These are phyloP conservation scores for Candida tallmaniae DNA, from an alignment of 805 yeast species.

Conservation along the genomic window DNA sequence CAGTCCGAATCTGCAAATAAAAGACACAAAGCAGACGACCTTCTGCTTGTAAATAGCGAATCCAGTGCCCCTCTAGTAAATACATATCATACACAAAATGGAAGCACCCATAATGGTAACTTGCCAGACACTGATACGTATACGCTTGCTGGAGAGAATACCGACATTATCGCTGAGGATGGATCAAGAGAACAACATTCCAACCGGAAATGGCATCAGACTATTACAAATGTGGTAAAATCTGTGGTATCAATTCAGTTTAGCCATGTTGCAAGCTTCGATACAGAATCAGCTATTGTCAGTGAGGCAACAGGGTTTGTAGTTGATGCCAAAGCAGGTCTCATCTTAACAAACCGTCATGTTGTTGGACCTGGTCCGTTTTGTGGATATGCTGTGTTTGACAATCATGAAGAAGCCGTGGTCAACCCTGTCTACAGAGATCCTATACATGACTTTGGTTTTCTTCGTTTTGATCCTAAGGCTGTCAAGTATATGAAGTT, in stretches of 20 bases:
- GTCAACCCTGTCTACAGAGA: conserved; percentile 85
- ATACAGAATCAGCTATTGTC: conserved; percentile 74
- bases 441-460: conserved; percentile 94
- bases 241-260: conserved; percentile 88
- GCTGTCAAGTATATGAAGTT: conserved; percentile 71
- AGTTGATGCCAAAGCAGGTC: conserved; percentile 76
- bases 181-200: too few relatives aligned
- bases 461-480: conserved; percentile 70
- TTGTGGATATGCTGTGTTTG: conserved; percentile 85
- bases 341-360: conserved; percentile 87
- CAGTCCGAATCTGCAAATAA: too few relatives aligned
- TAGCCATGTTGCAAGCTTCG: conserved; percentile 81
- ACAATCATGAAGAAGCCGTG: conserved; percentile 89
- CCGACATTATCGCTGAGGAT: too few relatives aligned
- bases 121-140: too few relatives aligned
- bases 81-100: too few relatives aligned
- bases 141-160: too few relatives aligned
- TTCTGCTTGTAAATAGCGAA: too few relatives aligned
- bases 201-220: conserved; percentile 76
- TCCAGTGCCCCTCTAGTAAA: too few relatives aligned
- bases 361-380: conserved; percentile 97
- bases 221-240: conserved; percentile 76
- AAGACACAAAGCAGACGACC: too few relatives aligned
- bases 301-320: conserved; percentile 96
- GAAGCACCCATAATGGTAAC: too few relatives aligned